phyloP scores from a whole-genome alignment of 768 basidiomycete genomes.

The Collybiopsis confluens region DNA sequence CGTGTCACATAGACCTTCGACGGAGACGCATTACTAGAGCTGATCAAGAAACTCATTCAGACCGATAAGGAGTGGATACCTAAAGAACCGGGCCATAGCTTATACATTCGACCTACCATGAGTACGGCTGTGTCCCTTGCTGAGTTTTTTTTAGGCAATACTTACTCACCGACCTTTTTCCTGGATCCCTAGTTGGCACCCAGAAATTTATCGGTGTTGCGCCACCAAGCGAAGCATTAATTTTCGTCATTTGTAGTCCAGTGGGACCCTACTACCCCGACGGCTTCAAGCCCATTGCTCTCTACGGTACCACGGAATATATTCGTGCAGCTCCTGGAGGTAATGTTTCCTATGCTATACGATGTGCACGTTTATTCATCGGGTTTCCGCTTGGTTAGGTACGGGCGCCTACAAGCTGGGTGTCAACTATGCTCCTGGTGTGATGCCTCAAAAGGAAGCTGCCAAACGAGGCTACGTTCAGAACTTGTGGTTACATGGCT shows the following conservation, averaged over 20 bases:
- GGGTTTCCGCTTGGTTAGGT: slow-evolving; percentile 31
- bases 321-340: slow-evolving; percentile 87
- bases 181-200: slow-evolving; percentile 63
- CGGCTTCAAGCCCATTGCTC: slow-evolving; percentile 89
- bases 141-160: background rate
- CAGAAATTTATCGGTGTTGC: slow-evolving; percentile 65
- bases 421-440: slow-evolving; percentile 84
- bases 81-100: slow-evolving; percentile 77
- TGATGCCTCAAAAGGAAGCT: slow-evolving; percentile 79
- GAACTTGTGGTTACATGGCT: slow-evolving; percentile 86
- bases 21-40: slow-evolving; percentile 64
- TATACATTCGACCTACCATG: slow-evolving; percentile 59
- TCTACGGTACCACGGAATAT: slow-evolving; percentile 80
- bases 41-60: slow-evolving; percentile 83
- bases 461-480: slow-evolving; percentile 77
- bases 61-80: slow-evolving; percentile 93
- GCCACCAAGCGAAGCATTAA: slow-evolving; percentile 73
- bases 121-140: background rate
- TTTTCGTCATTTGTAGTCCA: slow-evolving; percentile 81
- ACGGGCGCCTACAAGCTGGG: slow-evolving; percentile 88
- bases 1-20: slow-evolving; percentile 70
- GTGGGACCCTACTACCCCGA: slow-evolving; percentile 84
- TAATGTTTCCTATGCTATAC: slow-evolving; percentile 20
- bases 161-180: background rate
- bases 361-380: slow-evolving; percentile 1